Conservation (phyloP, 2,329 filamentous ascomycete genomes). For the Anthostomella pinea region DNA sequence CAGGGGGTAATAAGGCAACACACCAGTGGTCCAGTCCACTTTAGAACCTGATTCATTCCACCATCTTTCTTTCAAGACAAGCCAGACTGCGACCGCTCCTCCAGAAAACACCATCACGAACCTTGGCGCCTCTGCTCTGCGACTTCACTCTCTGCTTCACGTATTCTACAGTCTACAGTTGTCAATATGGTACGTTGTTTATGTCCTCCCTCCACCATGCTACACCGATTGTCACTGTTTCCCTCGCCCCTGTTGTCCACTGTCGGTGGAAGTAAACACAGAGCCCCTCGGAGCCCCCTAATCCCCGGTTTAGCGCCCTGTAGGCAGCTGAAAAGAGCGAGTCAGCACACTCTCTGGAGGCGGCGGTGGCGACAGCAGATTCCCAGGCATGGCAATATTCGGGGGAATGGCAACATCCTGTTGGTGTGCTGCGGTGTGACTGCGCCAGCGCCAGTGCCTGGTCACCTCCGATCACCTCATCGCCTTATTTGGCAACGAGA, state of each 20-base stretch:
- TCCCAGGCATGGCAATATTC: too few species aligned
- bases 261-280: constrained; percentile 22
- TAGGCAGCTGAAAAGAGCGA: constrained; percentile 19
- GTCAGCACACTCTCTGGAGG: too few species aligned
- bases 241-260: too few species aligned
- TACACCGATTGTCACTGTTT: constrained; percentile 6
- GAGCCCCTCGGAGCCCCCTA: constrained; percentile 27
- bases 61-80: too few species aligned
- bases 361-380: too few species aligned
- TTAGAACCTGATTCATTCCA: too few species aligned
- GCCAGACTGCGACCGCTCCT: too few species aligned
- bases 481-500: too few species aligned
- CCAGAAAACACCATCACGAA: constrained; percentile 27
- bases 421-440: constrained; percentile 7
- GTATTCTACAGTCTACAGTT: constrained; percentile 1
- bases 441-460: too few species aligned
- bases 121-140: too few species aligned
- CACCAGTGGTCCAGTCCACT: neutral
- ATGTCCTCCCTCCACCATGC: constrained; percentile 7
- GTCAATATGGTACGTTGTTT: constrained; percentile 28
- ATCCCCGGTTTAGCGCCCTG: constrained; percentile 28
- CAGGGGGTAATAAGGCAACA: constrained; percentile 15
- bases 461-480: constrained; percentile 8
- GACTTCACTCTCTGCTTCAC: constrained; percentile 8
- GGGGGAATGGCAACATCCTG: constrained; percentile 14